Base-by-base conservation (phyloP, 2,329 filamentous ascomycete genomes). In the Fulvia fulva region DNA sequence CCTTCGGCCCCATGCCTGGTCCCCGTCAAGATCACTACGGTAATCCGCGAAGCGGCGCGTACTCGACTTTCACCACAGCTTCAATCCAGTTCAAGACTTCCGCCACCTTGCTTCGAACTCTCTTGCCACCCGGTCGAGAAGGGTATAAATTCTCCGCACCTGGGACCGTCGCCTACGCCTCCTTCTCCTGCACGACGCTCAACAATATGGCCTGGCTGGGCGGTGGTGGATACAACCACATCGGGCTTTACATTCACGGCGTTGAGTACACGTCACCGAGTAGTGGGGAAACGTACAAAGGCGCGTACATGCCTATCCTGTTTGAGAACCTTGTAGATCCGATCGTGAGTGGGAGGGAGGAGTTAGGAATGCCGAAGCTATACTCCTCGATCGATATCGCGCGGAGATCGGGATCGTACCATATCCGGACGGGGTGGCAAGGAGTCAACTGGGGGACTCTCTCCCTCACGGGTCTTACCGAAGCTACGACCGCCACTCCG, bases 171-270 rank as follows among this genome's bases (percentile, higher is more conserved):
- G 74, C 68, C 6, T 72, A 71, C 32, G 76, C 76, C 0, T 75
- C 70, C 11, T 72, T 78, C 54, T 67, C 69, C 0, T 67, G 71
- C 21, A 75, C 74, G 1, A 73, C 74, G 21, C 67, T 78, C 4
- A 56, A 64, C 32, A 78, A 80, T 0, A 80, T 87, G 76, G 75
- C 80, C 28, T 87, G 84, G 84, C 77, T 88, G 0, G 83, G 81
- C 3, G 84, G 84, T 1, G 71, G 73, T 0, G 83, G 84, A 0
- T 87, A 87, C 67, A 78, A 74, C 19, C 78, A 81, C 63, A 73
- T 84, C 14, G 84, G 83, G 0, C 75, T 88, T 0, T 87, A 84
- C 65, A 79, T 88, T 16, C 85, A 87, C 60, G 84, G 82, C 0
- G 80, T 87, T 1, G 71, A 84, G 60, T 86, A 85, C 62, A 76